Evolutionary conservation across 2,329 filamentous ascomycete species (phyloP).

Genomic region (Huntiella omanensis): DNA sequence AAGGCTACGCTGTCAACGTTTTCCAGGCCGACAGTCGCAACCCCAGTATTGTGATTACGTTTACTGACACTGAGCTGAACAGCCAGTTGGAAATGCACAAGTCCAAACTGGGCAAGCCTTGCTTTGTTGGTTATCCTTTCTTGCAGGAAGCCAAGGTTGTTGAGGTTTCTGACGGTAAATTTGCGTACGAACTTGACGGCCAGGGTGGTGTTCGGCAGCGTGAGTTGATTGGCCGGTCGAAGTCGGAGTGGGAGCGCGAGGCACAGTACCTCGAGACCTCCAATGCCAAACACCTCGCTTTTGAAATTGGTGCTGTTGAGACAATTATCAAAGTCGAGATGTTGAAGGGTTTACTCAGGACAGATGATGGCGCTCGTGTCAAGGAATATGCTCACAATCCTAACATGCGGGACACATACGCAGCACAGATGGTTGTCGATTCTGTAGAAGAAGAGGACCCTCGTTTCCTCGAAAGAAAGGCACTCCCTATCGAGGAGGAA

Average conservation of each 20-base stretch:
- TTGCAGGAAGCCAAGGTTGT: slow-evolving; percentile 83
- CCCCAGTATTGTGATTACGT: slow-evolving; percentile 83
- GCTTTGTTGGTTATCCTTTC: slow-evolving; percentile 89
- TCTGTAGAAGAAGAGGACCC: slow-evolving; percentile 78
- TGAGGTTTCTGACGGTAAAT: slow-evolving; percentile 80
- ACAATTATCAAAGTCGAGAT: slow-evolving; percentile 84
- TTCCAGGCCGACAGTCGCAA: slow-evolving; percentile 94
- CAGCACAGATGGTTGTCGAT: slow-evolving; percentile 80
- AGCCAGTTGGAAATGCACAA: slow-evolving; percentile 56
- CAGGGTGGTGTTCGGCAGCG: slow-evolving; percentile 45
- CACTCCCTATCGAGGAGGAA: slow-evolving; percentile 78
- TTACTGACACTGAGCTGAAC: slow-evolving; percentile 54
- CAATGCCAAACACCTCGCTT: slow-evolving; percentile 82
- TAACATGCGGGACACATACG: slow-evolving; percentile 74
- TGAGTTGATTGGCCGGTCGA: slow-evolving; percentile 57
- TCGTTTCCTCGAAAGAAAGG: slow-evolving; percentile 76
- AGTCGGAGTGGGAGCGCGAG: slow-evolving; percentile 70
- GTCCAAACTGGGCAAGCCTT: slow-evolving; percentile 61
- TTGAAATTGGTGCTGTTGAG: slow-evolving; percentile 72
- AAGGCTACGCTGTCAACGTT: slow-evolving; percentile 73
- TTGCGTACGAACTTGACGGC: slow-evolving; percentile 60
- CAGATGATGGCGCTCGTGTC: slow-evolving; percentile 71
- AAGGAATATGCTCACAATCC: slow-evolving; percentile 83
- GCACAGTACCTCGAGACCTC: slow-evolving; percentile 64
- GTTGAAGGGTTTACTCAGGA: slow-evolving; percentile 78